Evolutionary conservation across 768 basidiomycete species (phyloP), one percentile per base, ranked within the genome.

Genomic region (Tephrocybe rancida): DNA sequence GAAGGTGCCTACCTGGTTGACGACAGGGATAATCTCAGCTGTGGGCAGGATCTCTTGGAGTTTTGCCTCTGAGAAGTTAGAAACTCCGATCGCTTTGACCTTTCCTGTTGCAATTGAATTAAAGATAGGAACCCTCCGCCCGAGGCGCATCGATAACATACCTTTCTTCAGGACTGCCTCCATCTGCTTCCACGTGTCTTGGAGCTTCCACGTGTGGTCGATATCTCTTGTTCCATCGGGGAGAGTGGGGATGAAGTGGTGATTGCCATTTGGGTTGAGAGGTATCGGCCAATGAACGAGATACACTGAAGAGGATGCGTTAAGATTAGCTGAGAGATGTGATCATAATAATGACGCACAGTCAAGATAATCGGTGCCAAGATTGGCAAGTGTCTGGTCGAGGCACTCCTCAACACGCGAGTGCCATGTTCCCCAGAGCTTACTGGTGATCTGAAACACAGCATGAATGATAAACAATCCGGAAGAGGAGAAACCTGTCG

Each of bases 341-440:
- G 51, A 52, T 62, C 24, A 13, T 35, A 59, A 58, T 61, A 41
- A 60, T 14, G 10, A 62, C 29, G 67, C 62, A 86, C 88, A 74
- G 55, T 95, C 93, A 22, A 95, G 80, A 70, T 95, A 95, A 73
- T 92, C 86, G 27, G 81, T 82, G n/a, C 87, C 91, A 27, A 96
- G 83, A 62, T 85, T 84, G 21, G 82, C 78, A 13, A 95, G 83
- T 14, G 89, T 86, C 63, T 86, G 77, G 65, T 93, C 83, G 11
- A 95, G 79, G 52, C 82, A 79, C 58, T 86, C 82, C 62, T 90
- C 89, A 27, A 90, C 90, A 39, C 84, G 79, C 44, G 75, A 70
- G 66, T 92, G 90, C 66, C 80, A 83, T 8, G 86, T 85, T 34
- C 79, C 70, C 85, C 84, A 88, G 10, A 89, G 63, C 61, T 87